These are phyloP conservation scores for Corylus heterophylla DNA, from an alignment of 306 rosid genomes.

Conservation along the genomic window DNA sequence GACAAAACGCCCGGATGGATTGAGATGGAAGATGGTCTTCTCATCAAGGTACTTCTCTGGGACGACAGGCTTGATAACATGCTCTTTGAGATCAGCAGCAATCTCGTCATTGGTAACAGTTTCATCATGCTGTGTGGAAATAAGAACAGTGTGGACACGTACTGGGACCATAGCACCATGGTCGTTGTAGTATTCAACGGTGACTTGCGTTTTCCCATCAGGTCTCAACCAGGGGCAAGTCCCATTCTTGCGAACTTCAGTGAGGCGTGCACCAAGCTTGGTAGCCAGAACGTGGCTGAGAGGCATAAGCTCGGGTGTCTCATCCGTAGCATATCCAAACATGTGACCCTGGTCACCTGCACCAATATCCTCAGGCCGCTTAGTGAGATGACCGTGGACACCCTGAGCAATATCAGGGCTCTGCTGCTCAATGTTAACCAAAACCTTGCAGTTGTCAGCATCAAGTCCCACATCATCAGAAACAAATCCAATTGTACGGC, in stretches of 20 bases:
- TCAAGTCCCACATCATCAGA: conserved; percentile 62
- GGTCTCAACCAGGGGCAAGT: conserved; percentile 68
- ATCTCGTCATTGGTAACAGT: conserved; percentile 65
- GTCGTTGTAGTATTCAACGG: conserved; percentile 61
- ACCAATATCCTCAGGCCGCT: conserved; percentile 61
- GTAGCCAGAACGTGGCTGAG: conserved; percentile 72
- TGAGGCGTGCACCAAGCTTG: conserved; percentile 61
- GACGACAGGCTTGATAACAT: conserved; percentile 59
- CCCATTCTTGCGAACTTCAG: conserved; percentile 57
- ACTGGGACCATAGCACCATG: conserved; percentile 60
- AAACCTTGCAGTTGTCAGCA: conserved; percentile 61
- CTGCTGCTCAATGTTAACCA: conserved; percentile 59
- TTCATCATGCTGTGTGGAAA: conserved; percentile 70
- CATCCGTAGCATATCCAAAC: conserved; percentile 72
- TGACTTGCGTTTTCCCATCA: conserved; percentile 69
- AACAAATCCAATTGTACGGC: conserved; percentile 49
- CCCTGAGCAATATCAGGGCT: conserved; percentile 68
- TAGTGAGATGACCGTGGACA: conserved; percentile 63
- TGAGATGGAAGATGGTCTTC: conserved; percentile 66
- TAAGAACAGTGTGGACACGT: conserved; percentile 62
- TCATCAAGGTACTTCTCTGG: conserved; percentile 67
- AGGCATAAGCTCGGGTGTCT: conserved; percentile 67
- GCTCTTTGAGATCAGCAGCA: conserved; percentile 63
- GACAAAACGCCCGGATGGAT: conserved; percentile 68
- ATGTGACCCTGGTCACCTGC: conserved; percentile 72